Evolutionary conservation across 805 yeast species (phyloP), one percentile per base, ranked within the genome.

Genomic region (Pichia sporocuriosa): DNA sequence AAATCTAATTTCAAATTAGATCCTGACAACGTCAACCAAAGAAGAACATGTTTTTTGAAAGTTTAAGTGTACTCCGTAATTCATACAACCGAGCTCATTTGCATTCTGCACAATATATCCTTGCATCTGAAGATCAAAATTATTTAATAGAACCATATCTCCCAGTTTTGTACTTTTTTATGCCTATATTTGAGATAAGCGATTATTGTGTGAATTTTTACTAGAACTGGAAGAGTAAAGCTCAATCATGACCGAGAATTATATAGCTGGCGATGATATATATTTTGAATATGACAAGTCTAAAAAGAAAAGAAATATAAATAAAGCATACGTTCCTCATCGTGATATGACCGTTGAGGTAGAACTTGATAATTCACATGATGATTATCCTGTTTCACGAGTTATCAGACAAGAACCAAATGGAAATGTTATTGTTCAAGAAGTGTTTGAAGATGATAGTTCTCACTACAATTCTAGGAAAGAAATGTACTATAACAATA

Each of bases 371-470:
- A 68, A 78, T 51, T 76, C 80, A 12, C 67, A 70, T 30, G 70
- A 73, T 27, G 86, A 80, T 13, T 83, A 83, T 54, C 93, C 93
- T 3, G 70, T 74, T 12, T 80, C 88, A 8, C 61, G 93, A 43
- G 78, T 83, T 4, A 77, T 83, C 35, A 81, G 76, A 50, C 79
- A 80, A 50, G 83, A 75, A 4, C 48, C 58, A 5, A 81, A 84
- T 56, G 94, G 94, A 7, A 85, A 82, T 50, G 83, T 84, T 5
- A 73, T 84, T 37, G 87, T 85, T 20, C 82, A 83, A 51, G 70
- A 75, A 39, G 55, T 77, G 38, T 53, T 52, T 20, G 51, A 49
- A 42, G 47, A 27, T 39, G 46, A 48, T 25, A 44, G 54, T 20
- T 59, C 55, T 15, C 58, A 26, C 12, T 35, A 32, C 22, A 44